Conservation (phyloP, 345 rosid genomes). For the Odontarrhena argentea region DNA sequence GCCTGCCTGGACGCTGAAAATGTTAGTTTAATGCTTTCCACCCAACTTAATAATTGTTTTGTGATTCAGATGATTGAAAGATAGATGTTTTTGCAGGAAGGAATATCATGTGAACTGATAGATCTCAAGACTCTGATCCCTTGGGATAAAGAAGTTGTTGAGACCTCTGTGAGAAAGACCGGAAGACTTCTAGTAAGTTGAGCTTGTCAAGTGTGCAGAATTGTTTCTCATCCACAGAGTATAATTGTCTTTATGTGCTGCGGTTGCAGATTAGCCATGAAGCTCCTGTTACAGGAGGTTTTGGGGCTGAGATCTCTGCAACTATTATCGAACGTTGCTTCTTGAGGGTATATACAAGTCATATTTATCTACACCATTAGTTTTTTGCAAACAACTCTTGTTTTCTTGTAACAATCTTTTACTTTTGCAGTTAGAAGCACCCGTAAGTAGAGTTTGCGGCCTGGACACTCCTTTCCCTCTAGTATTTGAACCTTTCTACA, state of each 20-base stretch:
- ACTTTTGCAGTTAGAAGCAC: conserved; percentile 77
- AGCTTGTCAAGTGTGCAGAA: background rate
- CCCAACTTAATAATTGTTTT: background rate
- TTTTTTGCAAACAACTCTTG: background rate
- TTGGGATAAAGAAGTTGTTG: conserved; percentile 86
- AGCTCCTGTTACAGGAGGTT: conserved; percentile 88
- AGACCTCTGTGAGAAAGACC: conserved; percentile 78
- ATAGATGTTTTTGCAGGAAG: conserved; percentile 48
- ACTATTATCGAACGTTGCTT: conserved; percentile 83
- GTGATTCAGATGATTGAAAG: background rate
- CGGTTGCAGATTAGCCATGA: conserved; percentile 73
- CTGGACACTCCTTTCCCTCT: conserved; percentile 91
- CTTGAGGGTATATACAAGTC: conserved; percentile 50
- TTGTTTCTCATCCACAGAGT: background rate
- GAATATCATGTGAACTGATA: conserved; percentile 81
- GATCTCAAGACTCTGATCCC: conserved; percentile 80
- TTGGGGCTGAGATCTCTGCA: conserved; percentile 90
- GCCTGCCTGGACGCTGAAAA: conserved; percentile 79
- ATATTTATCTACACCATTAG: background rate
- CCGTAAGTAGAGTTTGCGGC: conserved; percentile 76
- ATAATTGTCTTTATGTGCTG: background rate
- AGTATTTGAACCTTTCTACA: conserved; percentile 79
- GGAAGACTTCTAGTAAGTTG: conserved; percentile 75
- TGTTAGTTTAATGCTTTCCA: conserved; percentile 36
- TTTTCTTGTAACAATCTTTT: background rate